Evolutionary conservation across 371 early-diverging fungal genomes (phyloP).

Genomic region (Sporodiniella umbellata): DNA sequence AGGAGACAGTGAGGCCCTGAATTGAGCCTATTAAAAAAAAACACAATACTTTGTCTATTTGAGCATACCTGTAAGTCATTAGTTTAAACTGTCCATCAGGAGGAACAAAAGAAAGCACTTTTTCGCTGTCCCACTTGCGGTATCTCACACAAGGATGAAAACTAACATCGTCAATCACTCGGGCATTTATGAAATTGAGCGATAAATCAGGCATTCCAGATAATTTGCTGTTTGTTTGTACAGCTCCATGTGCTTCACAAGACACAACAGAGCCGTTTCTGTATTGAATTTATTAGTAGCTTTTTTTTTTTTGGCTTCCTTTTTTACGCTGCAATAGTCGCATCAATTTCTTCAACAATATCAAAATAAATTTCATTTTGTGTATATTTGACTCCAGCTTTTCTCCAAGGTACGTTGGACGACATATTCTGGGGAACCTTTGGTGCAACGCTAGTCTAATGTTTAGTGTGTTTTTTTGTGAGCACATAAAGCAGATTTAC

Average conservation of each 20-base stretch:
- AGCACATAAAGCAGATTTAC: constrained; percentile 21
- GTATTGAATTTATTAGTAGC: not conserved
- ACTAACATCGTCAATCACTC: constrained; percentile 75
- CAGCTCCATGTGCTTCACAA: constrained; percentile 78
- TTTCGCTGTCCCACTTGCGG: constrained; percentile 78
- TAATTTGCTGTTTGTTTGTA: constrained; percentile 72
- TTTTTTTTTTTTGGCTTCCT: not conserved
- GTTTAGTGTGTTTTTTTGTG: not conserved
- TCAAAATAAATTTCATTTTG: constrained; percentile 94
- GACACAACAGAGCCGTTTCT: constrained; percentile 72
- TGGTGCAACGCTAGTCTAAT: constrained; percentile 35
- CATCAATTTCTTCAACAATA: constrained; percentile 85
- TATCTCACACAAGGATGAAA: constrained; percentile 89
- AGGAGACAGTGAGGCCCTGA: constrained; percentile 60
- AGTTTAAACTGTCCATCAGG: constrained; percentile 92
- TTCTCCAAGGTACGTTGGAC: constrained; percentile 79
- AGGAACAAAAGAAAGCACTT: constrained; percentile 85
- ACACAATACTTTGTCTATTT: not conserved
- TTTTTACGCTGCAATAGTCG: constrained; percentile 72
- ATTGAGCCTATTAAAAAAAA: not conserved
- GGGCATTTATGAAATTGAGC: constrained; percentile 68
- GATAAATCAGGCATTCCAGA: constrained; percentile 90
- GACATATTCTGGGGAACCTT: constrained; percentile 62
- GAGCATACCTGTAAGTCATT: constrained; percentile 71
- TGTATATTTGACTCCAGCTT: constrained; percentile 82